Base-by-base conservation (phyloP, 2,329 filamentous ascomycete genomes). In the Aspergillus pseudotamarii region DNA sequence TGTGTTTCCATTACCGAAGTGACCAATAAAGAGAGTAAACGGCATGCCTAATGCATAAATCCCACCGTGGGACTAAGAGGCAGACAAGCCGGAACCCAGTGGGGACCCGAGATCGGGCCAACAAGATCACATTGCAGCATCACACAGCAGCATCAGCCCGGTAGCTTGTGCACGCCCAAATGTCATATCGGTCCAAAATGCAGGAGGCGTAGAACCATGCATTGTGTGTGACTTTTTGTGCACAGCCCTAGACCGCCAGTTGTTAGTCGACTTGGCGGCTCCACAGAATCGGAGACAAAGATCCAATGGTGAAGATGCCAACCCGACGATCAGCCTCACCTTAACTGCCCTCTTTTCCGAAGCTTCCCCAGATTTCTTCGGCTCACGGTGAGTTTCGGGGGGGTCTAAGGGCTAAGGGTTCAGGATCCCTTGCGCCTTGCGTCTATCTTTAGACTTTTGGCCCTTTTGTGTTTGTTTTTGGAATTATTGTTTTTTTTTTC, bases 211-310 rank as follows among this genome's bases (percentile, higher is more conserved):
- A 36, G 34, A 36, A 36, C 34, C 34, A 51, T 51, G 46, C 26
- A 26, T n/a, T n/a, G 51, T 38, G 51, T 36, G 51, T 36, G 32
- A 55, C 34, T 38, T 26, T 26, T 5, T 34, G 30, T 55, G 51
- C 51, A 55, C 32, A 55, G 51, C 51, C 51, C 51, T 55, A 55
- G 16, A 54, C 51, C 51, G 51, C 51, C 51, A 54, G 51, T 36
- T 32, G n/a, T 34, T 54, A 54, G 51, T 54, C 36, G 50, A 54
- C 51, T 54, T 54, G 51, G 51, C 51, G 30, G 21, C 19, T 54
- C 51, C 51, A 54, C 51, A 26, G 50, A 54, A 16, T 54, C 16
- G 28, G 51, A 36, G n/a, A 4, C 6, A 36, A 50, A 21, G 19
- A 21, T 54, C 51, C 51, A 54, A 54, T 54, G 30, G 51, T 54